A percentile compares a stretch with the other conserved stretches of the same genome.
phyloP scores from a whole-genome alignment of 495 filamentous ascomycete species.

The Parmelia sp. region DNA sequence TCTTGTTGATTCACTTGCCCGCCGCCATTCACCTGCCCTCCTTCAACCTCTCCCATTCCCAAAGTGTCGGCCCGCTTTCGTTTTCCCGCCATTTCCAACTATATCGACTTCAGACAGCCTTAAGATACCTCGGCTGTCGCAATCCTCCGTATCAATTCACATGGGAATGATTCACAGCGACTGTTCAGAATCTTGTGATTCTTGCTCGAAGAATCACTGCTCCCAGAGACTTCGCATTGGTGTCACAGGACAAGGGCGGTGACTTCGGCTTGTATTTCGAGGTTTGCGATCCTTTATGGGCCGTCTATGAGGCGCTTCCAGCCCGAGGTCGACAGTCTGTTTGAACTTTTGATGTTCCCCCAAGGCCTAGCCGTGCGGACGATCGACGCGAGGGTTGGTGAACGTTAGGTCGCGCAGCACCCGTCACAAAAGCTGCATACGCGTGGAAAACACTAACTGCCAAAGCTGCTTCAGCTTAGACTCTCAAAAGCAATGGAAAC shows the following conservation, averaged over 20 bases:
- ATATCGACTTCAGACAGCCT: not conserved
- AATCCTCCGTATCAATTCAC: not conserved
- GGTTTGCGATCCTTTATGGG: not conserved
- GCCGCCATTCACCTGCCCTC: not conserved
- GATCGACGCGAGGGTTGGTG: slow-evolving; percentile 20
- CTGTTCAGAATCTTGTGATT: not conserved
- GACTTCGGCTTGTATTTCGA: not conserved
- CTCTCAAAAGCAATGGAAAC: not conserved
- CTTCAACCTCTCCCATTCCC: slow-evolving; percentile 12
- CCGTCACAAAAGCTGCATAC: not conserved
- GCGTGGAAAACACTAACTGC: not conserved
- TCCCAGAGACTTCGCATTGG: slow-evolving; percentile 6
- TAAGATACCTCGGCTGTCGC: not conserved
- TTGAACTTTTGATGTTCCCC: slow-evolving; percentile 13
- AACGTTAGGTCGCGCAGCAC: slow-evolving; percentile 15
- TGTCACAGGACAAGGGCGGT: not conserved
- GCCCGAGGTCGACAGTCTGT: not conserved
- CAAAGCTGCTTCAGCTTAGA: not conserved
- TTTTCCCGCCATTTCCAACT: slow-evolving; percentile 21
- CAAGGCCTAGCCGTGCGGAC: slow-evolving; percentile 13
- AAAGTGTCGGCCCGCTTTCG: slow-evolving; percentile 23
- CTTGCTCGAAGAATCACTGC: not conserved
- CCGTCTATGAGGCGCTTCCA: not conserved
- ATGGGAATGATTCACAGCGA: not conserved
- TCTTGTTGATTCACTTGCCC: slow-evolving; percentile 8